Evolutionary conservation across 352 stramenopile genomes (phyloP), one percentile per base, ranked within the genome.

Genomic region (Nothophytophthora sp.): DNA sequence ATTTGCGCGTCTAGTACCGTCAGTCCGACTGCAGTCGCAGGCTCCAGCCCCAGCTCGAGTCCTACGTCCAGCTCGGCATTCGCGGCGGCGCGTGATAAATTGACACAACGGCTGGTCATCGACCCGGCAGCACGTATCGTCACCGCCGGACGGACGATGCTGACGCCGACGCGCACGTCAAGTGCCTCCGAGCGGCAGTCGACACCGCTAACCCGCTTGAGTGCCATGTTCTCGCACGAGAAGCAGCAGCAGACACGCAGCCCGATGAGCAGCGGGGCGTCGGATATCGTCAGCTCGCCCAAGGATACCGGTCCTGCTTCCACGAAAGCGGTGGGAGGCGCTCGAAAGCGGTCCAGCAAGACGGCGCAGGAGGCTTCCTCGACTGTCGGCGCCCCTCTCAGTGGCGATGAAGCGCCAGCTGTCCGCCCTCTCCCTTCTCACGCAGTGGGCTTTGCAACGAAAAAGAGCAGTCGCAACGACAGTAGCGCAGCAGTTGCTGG

Each of bases 161-260:
- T 64, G 37, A 65, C 60, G 19, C 60, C 55, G 15, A 69, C 29
- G 1, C 60, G 60, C 23, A 44, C 55, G 22, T 40, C 60, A 15
- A 58, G 44, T 39, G 25, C 44, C 22, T 60, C 7, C 54, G 60
- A 69, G 18, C 49, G 60, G 30, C 54, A 50, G 10, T 41, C 45
- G 25, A 67, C 56, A 22, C 43, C 62, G 13, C 27, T 65, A 28
- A 64, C 58, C 40, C 70, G 70, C 9, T 67, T 73, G 45, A 69
- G 70, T 11, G 43, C 37, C 13, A 76, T 76, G 4, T 71, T 77
- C 27, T 60, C 55, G 3, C 16, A 59, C 32, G 60, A 73, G 2
- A 68, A 62, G n/a, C 67, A 73, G 16, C 47, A 70, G 1, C 50
- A 64, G 35, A 60, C 45, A 41, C 67, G 64, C 30, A 76, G 57